These are phyloP conservation scores for Trichoderma reesei DNA, from an alignment of 495 filamentous ascomycete genomes.

Conservation along the genomic window DNA sequence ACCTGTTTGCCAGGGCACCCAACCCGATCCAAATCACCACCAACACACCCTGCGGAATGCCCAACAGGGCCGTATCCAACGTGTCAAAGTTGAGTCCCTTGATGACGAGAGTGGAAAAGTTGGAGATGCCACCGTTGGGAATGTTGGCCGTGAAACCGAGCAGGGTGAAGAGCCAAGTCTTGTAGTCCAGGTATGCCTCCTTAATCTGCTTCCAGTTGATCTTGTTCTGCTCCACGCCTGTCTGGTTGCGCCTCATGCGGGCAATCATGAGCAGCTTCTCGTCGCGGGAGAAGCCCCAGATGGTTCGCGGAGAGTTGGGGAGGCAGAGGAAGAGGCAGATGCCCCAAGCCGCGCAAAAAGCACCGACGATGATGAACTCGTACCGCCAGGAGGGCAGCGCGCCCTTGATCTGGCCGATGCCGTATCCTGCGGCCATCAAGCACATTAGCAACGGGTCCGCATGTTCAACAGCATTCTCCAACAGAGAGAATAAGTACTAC, in stretches of 20 bases:
- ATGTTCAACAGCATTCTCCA: background rate
- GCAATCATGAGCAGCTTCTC: conserved; percentile 24
- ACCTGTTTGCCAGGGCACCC: conserved; percentile 47
- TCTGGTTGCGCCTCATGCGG: conserved; percentile 26
- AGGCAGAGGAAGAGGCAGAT: conserved; percentile 22
- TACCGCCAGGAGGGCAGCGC: conserved; percentile 27
- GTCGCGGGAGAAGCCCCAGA: conserved; percentile 20
- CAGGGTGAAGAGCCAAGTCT: conserved; percentile 31
- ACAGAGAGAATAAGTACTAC: too few relatives aligned
- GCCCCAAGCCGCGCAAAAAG: conserved; percentile 22
- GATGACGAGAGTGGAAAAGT: conserved; percentile 33
- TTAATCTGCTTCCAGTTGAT: conserved; percentile 29
- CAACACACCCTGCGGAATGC: conserved; percentile 50
- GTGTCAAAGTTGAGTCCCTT: conserved; percentile 40
- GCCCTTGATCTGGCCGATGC: conserved; percentile 38
- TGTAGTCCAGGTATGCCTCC: conserved; percentile 32
- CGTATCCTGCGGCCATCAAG: conserved; percentile 25
- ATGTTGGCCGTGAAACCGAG: conserved; percentile 32
- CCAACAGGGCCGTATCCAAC: conserved; percentile 31
- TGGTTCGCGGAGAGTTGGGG: conserved; percentile 22
- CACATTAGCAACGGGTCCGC: conserved; percentile 12
- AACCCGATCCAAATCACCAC: conserved; percentile 47
- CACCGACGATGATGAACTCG: conserved; percentile 29
- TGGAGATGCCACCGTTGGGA: conserved; percentile 36
- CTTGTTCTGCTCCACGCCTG: conserved; percentile 23